Base-by-base conservation (phyloP, 208 protist species). In the Wallacemonas sp. region DNA sequence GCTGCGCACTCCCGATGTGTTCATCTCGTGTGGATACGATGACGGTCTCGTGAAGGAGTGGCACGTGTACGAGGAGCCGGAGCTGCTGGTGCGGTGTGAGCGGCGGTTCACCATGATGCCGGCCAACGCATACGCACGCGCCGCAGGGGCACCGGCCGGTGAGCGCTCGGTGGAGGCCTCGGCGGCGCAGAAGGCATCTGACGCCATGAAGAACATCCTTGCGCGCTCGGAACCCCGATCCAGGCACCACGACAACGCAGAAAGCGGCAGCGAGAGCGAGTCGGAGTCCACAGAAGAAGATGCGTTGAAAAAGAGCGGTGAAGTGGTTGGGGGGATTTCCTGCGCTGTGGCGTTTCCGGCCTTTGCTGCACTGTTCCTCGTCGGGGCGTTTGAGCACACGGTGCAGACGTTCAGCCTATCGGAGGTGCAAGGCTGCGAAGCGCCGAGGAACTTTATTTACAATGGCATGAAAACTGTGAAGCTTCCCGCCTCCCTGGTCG, bases 41-140 rank as follows among this genome's bases (percentile, higher is more conserved):
- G 80, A 90, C 42, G 83, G 81, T 17, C 22, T 94, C 12, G 70
- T 94, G 63, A 80, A 71, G 65, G 89, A 94, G 76, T 94, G 89
- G 85, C 89, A 94, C 71, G 60, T 94, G 44, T 91, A 92, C 72
- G 83, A 90, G 39, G 75, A 84, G 59, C 80, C 85, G 15, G 76
- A 89, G 68, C 21, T 74, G 34, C 36, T 91, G 27, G 69, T 92
- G 72, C 78, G 83, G 17, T 87, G 78, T 38, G 76, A 78, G 42
- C 75, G 88, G 6, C 76, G 71, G 38, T 91, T 94, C 41, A 73
- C 73, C 9, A 45, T 91, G 50, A 57, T 67, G 37, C 61, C 77
- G 5, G 38, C 39, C 9, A 63, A 6, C 19, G 36, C 12, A 12
- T 62, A 53, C 48, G 29, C 37, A 5, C 37, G 24, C 15, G 27